Percentiles rank a stretch among this genome's conserved stretches.
These are phyloP conservation scores for Talaromyces islandicus DNA, from an alignment of 2,329 filamentous ascomycete species.

Conservation along the genomic window DNA sequence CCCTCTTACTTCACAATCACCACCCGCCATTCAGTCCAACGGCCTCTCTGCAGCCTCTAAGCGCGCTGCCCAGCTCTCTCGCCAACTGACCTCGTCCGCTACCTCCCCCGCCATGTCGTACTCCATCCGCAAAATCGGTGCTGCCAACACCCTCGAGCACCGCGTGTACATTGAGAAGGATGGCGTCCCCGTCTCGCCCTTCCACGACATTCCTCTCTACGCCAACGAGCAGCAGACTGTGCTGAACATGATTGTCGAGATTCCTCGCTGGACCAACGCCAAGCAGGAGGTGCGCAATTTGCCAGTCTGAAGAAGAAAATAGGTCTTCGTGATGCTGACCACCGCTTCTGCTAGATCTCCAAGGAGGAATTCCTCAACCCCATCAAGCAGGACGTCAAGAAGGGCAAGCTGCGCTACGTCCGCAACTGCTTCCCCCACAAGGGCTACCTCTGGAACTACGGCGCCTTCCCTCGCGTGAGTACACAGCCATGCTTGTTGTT, in stretches of 20 bases:
- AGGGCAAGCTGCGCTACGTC: conserved; percentile 98
- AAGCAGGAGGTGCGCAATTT: conserved; percentile 80
- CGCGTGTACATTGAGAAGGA: conserved; percentile 97
- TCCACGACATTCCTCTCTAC: conserved; percentile 97
- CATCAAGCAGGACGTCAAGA: conserved; percentile 99
- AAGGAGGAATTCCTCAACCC: conserved; percentile 98
- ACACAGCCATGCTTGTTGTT: not conserved
- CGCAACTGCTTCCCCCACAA: conserved; percentile 99
- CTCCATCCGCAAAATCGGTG: conserved; percentile 77
- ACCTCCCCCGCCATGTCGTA: conserved; percentile 46
- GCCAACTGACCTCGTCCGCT: conserved; percentile 41
- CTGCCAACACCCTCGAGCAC: conserved; percentile 91
- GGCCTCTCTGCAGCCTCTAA: conserved; percentile 18
- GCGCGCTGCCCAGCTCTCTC: conserved; percentile 40
- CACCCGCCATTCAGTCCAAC: not conserved
- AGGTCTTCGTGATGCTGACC: not conserved
- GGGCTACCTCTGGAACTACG: conserved; percentile 99
- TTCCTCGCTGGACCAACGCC: conserved; percentile 98
- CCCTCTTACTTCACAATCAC: not conserved
- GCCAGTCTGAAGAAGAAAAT: too few relatives aligned
- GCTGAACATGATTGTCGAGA: conserved; percentile 99
- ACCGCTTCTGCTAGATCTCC: conserved; percentile 65
- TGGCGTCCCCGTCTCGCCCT: conserved; percentile 87
- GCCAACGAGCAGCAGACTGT: conserved; percentile 94
- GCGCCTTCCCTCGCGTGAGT: conserved; percentile 92